Conservation (phyloP, 176 grass and related monocot species). For the Paspalum notatum region DNA sequence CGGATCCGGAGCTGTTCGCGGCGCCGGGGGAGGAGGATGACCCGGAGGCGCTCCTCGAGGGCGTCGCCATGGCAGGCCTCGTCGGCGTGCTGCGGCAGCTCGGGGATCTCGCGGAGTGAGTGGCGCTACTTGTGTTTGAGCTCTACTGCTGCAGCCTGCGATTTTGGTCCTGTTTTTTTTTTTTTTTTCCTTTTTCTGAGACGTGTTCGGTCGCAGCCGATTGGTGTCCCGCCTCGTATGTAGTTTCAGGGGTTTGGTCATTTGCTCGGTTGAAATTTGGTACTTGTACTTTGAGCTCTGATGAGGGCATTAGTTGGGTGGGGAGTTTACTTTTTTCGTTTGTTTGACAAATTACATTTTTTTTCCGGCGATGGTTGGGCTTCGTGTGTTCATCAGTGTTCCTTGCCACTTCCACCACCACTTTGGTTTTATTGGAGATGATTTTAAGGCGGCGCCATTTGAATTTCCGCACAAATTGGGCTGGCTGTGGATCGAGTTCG, state of each 20-base stretch:
- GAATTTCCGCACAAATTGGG: background rate
- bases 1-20: slow-evolving; percentile 71
- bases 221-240: background rate
- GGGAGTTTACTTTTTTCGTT: background rate
- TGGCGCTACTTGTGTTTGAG: background rate
- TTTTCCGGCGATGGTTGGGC: background rate
- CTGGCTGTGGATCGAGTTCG: background rate
- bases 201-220: slow-evolving; percentile 5
- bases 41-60: slow-evolving; percentile 92
- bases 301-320: background rate
- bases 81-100: slow-evolving; percentile 91
- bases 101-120: slow-evolving; percentile 95
- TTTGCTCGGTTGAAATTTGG: background rate
- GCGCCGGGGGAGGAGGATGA: slow-evolving; percentile 76
- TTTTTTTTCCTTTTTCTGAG: background rate
- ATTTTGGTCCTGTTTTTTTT: background rate
- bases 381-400: background rate
- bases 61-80: slow-evolving; percentile 94
- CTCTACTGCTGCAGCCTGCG: background rate
- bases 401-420: background rate
- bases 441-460: background rate
- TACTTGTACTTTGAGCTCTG: background rate
- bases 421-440: background rate
- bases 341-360: background rate
- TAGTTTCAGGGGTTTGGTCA: background rate